A percentile compares a stretch with the other conserved stretches of the same genome.
Evolutionary conservation across 179 eudicot genomes (phyloP).

Genomic region (Heliamphora pulchella): DNA sequence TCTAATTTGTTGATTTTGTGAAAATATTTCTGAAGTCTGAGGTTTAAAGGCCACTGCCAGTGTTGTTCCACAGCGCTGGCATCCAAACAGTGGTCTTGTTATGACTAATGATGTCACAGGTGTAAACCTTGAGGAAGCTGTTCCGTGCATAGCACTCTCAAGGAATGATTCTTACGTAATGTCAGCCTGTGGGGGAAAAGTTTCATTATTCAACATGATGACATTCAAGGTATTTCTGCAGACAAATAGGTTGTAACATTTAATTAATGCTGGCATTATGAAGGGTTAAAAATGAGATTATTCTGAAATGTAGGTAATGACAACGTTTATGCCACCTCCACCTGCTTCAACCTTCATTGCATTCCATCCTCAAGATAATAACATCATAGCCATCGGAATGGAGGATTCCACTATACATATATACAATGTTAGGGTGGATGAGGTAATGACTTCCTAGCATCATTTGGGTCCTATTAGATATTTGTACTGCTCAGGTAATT

Average conservation of each 20-base stretch:
- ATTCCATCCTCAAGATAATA: constrained; percentile 10
- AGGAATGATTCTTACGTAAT: constrained; percentile 89
- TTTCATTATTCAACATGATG: constrained; percentile 84
- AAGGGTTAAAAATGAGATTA: neutral
- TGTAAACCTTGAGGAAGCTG: constrained; percentile 74
- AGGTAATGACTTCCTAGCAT: constrained; percentile 33
- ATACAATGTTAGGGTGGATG: constrained; percentile 80
- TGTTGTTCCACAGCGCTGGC: constrained; percentile 88
- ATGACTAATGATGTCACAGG: constrained; percentile 79
- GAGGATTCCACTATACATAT: constrained; percentile 34
- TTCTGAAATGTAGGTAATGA: constrained; percentile 57
- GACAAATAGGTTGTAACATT: neutral
- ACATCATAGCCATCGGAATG: constrained; percentile 7
- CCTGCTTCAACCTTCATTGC: constrained; percentile 8
- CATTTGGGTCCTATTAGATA: neutral
- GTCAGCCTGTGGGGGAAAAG: constrained; percentile 89
- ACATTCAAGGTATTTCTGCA: constrained; percentile 61
- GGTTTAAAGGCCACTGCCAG: constrained; percentile 79
- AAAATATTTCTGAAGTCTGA: constrained; percentile 20
- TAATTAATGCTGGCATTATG: neutral
- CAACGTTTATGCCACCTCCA: constrained; percentile 29
- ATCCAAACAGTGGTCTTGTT: constrained; percentile 84
- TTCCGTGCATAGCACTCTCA: constrained; percentile 90
- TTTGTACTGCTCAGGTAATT: neutral
- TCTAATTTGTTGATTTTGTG: neutral